phyloP scores from a whole-genome alignment of 305 asterid species.

The Stenogyne calaminthoides region DNA sequence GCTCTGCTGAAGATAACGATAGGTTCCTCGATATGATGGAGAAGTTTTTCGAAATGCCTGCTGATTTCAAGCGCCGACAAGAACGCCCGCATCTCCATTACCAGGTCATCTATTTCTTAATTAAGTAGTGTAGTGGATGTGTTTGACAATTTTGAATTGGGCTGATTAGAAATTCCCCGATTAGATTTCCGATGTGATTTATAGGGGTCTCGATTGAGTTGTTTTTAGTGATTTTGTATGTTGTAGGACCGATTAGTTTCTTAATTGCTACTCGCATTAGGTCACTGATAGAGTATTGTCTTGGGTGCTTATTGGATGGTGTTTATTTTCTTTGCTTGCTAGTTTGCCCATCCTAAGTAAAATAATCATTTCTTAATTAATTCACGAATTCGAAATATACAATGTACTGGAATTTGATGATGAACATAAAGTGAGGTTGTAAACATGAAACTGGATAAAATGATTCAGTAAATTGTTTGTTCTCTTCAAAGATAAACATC shows the following conservation, averaged over 20 bases:
- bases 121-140: background rate
- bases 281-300: background rate
- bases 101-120: slow-evolving; percentile 54
- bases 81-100: slow-evolving; percentile 90
- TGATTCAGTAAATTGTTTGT: background rate
- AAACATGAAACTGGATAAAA: slow-evolving; percentile 7
- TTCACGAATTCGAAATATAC: background rate
- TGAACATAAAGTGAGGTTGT: slow-evolving; percentile 20
- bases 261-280: slow-evolving; percentile 7
- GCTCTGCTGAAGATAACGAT: slow-evolving; percentile 81
- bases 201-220: slow-evolving; percentile 1
- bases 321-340: slow-evolving; percentile 4
- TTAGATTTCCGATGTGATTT: background rate
- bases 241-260: background rate
- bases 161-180: background rate
- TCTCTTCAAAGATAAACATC: background rate
- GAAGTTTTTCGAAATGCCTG: slow-evolving; percentile 76
- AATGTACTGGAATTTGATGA: slow-evolving; percentile 7
- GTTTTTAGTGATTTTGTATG: slow-evolving; percentile 3
- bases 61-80: slow-evolving; percentile 79
- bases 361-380: background rate
- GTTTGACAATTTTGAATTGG: background rate
- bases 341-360: background rate
- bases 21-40: slow-evolving; percentile 93
- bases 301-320: background rate